Base-by-base conservation (phyloP, 2,329 filamentous ascomycete species). In the Paecilomyces variotii region DNA sequence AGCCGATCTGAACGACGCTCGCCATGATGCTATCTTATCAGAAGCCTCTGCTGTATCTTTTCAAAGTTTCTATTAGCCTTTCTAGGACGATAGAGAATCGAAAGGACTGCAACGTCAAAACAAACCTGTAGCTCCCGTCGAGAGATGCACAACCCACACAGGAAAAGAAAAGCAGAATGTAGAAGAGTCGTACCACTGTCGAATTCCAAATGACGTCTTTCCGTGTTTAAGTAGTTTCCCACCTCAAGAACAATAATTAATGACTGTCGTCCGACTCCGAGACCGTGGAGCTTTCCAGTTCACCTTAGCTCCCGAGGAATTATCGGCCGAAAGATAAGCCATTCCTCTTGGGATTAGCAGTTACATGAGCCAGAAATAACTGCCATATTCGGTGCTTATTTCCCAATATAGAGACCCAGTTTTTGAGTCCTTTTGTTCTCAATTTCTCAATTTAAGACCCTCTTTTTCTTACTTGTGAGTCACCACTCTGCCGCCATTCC, bases 1-100 rank as follows among this genome's bases (percentile, higher is more conserved):
- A 74, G 61, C 72, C 72, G 57, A 74, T 72, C 62, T 70, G 71
- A 19, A 32, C 32, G 5, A 55, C 10, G 19, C 39, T n/a, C 6
- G 55, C 57, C 57, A 59, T 59, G n/a, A 27, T 52, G 30, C 11
- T 53, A 6, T 7, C n/a, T 6, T 27, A 53, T 53, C 39, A 19
- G n/a, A 45, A 19, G n/a, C 19, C 39, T 34, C 5, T 12, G 14
- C n/a, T 10, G n/a, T 45, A 9, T 24, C 14, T 24, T 45, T 45
- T 19, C 19, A 12, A 45, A 14, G n/a, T 45, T 45, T 45, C 12
- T 45, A 45, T 14, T 19, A 24, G 39, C 39, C 9, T 14, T 9
- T 19, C 7, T 7, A 19, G 14, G n/a, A 45, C 5, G n/a, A 4
- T 45, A 6, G n/a, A 45, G 14, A 34, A 11, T 45, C 4, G 6